Conservation (phyloP, 108 stramenopile genomes). For the Skeletonema tropicum region DNA sequence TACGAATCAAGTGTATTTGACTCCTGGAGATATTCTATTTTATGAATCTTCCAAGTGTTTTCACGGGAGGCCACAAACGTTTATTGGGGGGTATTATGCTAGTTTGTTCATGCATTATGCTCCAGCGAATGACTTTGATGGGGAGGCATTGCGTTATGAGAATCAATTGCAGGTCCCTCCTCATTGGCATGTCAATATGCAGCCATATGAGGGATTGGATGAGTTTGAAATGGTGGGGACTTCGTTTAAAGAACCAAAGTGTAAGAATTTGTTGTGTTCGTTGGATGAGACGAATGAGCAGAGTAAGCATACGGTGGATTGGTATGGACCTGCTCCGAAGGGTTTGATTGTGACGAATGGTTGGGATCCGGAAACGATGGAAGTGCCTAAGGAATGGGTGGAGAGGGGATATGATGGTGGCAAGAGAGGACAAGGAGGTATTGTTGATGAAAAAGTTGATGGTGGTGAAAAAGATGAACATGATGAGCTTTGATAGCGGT, state of each 20-base stretch:
- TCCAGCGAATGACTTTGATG: slow-evolving; percentile 9
- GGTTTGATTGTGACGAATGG: slow-evolving; percentile 52
- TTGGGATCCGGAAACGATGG: slow-evolving; percentile 42
- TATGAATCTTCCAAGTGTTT: slow-evolving; percentile 68
- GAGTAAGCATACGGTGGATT: slow-evolving; percentile 35
- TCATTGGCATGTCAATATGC: slow-evolving; percentile 21
- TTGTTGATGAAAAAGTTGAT: background rate
- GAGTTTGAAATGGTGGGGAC: slow-evolving; percentile 45
- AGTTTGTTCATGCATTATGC: slow-evolving; percentile 48
- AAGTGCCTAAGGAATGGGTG: slow-evolving; percentile 22
- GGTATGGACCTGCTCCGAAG: slow-evolving; percentile 66
- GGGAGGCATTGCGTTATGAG: slow-evolving; percentile 9
- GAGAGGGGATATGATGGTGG: slow-evolving; percentile 28
- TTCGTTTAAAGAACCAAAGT: slow-evolving; percentile 49
- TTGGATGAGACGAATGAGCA: slow-evolving; percentile 31
- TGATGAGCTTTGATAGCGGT: background rate
- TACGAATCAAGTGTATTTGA: slow-evolving; percentile 53
- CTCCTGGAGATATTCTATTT: slow-evolving; percentile 65
- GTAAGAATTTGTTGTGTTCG: slow-evolving; percentile 51
- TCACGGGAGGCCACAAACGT: slow-evolving; percentile 64
- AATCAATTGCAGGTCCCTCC: slow-evolving; percentile 38
- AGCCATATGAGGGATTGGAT: slow-evolving; percentile 32
- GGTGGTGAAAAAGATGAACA: background rate
- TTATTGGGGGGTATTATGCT: slow-evolving; percentile 54
- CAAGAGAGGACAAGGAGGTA: slow-evolving; percentile 19